Base-by-base conservation (phyloP, 2,329 filamentous ascomycete species). In the Samsoniella hepiali region DNA sequence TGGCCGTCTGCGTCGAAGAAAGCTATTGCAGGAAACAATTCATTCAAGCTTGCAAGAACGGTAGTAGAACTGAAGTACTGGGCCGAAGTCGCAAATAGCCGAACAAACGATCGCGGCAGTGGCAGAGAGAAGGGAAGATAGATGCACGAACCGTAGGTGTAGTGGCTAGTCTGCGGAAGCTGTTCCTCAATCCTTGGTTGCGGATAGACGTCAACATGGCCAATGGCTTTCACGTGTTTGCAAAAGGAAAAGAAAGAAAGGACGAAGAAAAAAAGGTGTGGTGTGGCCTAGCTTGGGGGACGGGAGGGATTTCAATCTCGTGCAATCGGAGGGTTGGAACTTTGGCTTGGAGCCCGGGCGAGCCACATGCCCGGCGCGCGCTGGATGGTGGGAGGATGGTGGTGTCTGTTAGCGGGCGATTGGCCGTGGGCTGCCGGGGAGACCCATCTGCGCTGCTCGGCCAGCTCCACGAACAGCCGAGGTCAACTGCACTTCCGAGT, bases 121-220 rank as follows among this genome's bases (percentile, higher is more conserved):
- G n/a, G 32, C 17, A 51, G 45, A 51, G n/a, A n/a, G n/a, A n/a
- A n/a, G n/a, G n/a, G n/a, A 17, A 13, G 40, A 34, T 13, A 17
- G 17, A 6, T 34, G 51, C 13, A 60, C 66, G 34, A 65, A 69
- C 68, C 40, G 53, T 59, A 62, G 73, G 65, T 66, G 69, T 70
- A 45, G 60, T 58, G 57, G 64, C 69, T 65, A 73, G 65, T 65
- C 69, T 69, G 69, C 70, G 72, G 67, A 74, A 68, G 66, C 69
- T 73, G 66, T 71, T 75, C 69, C 73, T 74, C 63, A 76, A 66
- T 66, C 68, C 69, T 63, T 69, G 66, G 57, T 73, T 72, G 67
- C 73, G 74, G 63, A 70, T 69, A 67, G 69, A 69, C 68, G 70
- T 70, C 65, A 75, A 76, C 74, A 76, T 76, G 72, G 72, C 74